A percentile compares a stretch with the other conserved stretches of the same genome.
Conservation (phyloP, 116 monocot species). For the Zostera marina region DNA sequence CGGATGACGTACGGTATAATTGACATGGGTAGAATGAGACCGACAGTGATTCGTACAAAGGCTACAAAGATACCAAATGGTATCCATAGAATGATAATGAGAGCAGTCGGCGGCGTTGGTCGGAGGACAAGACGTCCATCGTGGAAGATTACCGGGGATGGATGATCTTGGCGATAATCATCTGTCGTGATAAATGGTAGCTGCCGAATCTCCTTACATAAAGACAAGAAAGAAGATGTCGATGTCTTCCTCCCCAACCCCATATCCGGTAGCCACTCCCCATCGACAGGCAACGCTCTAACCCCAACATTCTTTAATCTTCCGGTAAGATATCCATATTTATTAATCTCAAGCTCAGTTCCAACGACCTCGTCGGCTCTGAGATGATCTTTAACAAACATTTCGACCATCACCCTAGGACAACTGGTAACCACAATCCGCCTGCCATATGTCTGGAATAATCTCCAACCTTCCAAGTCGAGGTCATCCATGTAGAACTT, state of each 20-base stretch:
- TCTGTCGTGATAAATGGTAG: slow-evolving; percentile 4
- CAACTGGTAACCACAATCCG: slow-evolving; percentile 34
- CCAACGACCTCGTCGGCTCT: slow-evolving; percentile 56
- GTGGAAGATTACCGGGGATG: slow-evolving; percentile 70
- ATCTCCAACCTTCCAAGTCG: slow-evolving; percentile 47
- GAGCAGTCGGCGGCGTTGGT: slow-evolving; percentile 52
- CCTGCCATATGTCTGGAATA: slow-evolving; percentile 22
- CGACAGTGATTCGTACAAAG: slow-evolving; percentile 40
- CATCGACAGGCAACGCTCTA: slow-evolving; percentile 3
- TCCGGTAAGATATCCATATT: slow-evolving; percentile 52
- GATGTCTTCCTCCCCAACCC: slow-evolving; percentile 16
- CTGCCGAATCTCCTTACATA: slow-evolving; percentile 3
- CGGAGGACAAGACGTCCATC: slow-evolving; percentile 68
- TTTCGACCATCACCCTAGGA: slow-evolving; percentile 70
- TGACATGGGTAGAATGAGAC: slow-evolving; percentile 41
- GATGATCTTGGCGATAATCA: slow-evolving; percentile 12
- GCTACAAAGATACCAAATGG: slow-evolving; percentile 53
- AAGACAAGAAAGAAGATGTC: neutral
- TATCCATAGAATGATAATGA: slow-evolving; percentile 68
- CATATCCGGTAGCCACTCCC: slow-evolving; percentile 11
- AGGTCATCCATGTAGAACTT: slow-evolving; percentile 70
- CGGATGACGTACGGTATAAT: slow-evolving; percentile 31
- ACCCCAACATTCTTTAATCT: slow-evolving; percentile 18
- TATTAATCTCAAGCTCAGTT: slow-evolving; percentile 45
- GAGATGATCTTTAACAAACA: slow-evolving; percentile 50